phyloP scores from a whole-genome alignment of 164 flowering plant genomes.

The Kalanchoe fedtschenkoi region DNA sequence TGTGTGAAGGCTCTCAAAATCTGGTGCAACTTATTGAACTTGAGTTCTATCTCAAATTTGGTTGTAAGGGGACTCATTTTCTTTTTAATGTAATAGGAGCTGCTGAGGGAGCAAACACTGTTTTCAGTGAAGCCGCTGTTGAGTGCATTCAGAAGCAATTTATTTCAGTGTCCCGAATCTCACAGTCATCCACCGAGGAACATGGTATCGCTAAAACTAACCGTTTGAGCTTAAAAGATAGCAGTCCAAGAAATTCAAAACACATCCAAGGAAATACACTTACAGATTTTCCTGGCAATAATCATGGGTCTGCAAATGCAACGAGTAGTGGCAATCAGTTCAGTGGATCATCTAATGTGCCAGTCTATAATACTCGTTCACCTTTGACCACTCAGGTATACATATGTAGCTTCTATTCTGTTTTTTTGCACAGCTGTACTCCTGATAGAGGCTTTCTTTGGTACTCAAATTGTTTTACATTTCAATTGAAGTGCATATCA shows the following conservation, averaged over 20 bases:
- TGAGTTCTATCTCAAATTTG: neutral
- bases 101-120: slow-evolving; percentile 69
- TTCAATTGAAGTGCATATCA: neutral
- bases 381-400: slow-evolving; percentile 76
- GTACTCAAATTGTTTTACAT: neutral
- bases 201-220: slow-evolving; percentile 22
- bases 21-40: neutral
- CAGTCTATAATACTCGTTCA: slow-evolving; percentile 84
- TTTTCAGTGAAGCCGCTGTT: slow-evolving; percentile 78
- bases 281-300: slow-evolving; percentile 43
- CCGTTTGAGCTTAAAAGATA: slow-evolving; percentile 34
- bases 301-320: slow-evolving; percentile 28
- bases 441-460: neutral
- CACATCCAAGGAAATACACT: slow-evolving; percentile 32
- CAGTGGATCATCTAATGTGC: slow-evolving; percentile 39
- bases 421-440: neutral
- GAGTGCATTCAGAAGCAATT: slow-evolving; percentile 55
- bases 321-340: slow-evolving; percentile 34
- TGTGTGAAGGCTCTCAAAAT: neutral
- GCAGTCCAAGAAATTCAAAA: slow-evolving; percentile 55
- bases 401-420: neutral
- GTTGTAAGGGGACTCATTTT: neutral
- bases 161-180: slow-evolving; percentile 24
- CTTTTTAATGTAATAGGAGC: slow-evolving; percentile 40
- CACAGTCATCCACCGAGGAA: slow-evolving; percentile 35